These are phyloP conservation scores for Boletellus emodensis DNA, from an alignment of 768 basidiomycete genomes.

Conservation along the genomic window DNA sequence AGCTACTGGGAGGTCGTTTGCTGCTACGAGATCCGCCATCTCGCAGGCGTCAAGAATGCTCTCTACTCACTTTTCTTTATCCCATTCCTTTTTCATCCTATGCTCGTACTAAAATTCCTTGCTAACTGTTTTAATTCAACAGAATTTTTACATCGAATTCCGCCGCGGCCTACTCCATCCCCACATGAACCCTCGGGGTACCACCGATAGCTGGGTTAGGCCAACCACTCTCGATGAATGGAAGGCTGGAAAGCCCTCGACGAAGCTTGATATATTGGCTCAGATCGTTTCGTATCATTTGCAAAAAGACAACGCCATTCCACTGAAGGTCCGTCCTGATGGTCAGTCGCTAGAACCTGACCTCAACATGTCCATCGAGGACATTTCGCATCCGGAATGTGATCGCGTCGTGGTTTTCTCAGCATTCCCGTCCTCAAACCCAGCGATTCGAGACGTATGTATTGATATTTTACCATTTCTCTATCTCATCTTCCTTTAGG, in stretches of 20 bases:
- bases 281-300: background rate
- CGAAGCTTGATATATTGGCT: background rate
- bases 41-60: too few species aligned
- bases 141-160: constrained; percentile 6
- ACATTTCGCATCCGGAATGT: background rate
- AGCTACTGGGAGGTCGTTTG: too few species aligned
- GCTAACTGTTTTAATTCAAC: too few species aligned
- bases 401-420: background rate
- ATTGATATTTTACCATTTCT: background rate
- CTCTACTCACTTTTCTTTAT: too few species aligned
- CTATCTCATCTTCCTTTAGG: background rate
- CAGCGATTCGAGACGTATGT: background rate
- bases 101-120: too few species aligned
- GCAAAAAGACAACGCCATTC: background rate
- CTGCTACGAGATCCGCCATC: too few species aligned
- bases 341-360: background rate
- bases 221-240: background rate
- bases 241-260: background rate
- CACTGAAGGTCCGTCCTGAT: background rate
- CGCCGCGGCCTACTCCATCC: background rate
- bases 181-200: background rate
- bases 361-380: background rate
- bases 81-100: too few species aligned
- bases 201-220: background rate
- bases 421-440: background rate